These are phyloP conservation scores for Tetradesmus obliquus DNA, from an alignment of 139 green algal species.

Conservation along the genomic window DNA sequence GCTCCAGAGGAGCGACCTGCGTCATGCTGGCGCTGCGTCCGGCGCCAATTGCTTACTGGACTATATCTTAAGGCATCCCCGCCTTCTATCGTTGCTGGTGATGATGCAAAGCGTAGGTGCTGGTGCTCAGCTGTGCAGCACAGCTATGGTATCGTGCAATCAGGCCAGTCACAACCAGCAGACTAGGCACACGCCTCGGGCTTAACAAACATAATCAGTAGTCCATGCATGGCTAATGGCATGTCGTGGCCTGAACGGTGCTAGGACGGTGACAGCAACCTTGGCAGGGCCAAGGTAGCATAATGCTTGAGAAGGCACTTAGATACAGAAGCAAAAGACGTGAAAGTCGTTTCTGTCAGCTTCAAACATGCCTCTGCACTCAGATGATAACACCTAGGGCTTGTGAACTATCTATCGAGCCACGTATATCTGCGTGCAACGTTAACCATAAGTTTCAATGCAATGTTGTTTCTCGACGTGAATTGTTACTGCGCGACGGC, in stretches of 20 bases:
- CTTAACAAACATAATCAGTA: neutral
- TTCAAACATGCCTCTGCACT: neutral
- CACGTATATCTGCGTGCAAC: too few species aligned
- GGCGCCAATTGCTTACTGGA: neutral
- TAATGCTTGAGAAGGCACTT: neutral
- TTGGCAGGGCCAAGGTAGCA: neutral
- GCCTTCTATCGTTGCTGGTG: neutral
- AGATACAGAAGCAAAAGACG: neutral
- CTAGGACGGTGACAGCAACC: neutral
- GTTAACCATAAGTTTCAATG: too few species aligned
- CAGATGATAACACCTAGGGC: neutral
- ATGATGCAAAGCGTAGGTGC: neutral
- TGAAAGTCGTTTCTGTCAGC: neutral
- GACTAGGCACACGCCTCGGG: neutral
- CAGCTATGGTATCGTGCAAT: neutral
- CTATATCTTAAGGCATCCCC: neutral
- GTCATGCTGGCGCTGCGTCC: neutral
- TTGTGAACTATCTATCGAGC: neutral
- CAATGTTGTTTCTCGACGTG: too few species aligned
- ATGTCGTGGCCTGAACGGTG: neutral
- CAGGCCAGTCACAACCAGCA: neutral
- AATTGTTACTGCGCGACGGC: too few species aligned
- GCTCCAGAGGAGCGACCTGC: neutral
- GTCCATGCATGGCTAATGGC: neutral
- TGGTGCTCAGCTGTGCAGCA: neutral